These are phyloP conservation scores for Macrophomina pseudophaseolina DNA, from an alignment of 2,329 filamentous ascomycete species.

Conservation along the genomic window DNA sequence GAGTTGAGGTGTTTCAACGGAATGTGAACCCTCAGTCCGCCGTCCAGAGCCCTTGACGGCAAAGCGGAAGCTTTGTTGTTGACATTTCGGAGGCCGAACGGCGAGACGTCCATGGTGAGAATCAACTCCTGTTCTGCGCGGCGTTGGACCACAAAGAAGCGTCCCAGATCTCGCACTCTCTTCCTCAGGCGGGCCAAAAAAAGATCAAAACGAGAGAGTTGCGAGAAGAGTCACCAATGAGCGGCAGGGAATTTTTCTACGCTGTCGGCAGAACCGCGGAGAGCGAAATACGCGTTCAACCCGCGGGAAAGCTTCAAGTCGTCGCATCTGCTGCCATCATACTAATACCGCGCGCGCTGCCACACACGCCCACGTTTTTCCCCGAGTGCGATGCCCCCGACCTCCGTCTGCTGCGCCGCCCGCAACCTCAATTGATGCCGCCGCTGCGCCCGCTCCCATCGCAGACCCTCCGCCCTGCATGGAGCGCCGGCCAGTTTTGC, in stretches of 20 bases:
- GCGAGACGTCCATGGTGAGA: conserved; percentile 18
- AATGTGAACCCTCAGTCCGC: conserved; percentile 64
- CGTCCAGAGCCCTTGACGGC: conserved; percentile 56
- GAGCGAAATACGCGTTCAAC: not conserved
- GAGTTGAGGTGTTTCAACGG: conserved; percentile 61
- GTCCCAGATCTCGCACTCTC: too few relatives aligned
- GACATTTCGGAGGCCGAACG: conserved; percentile 24
- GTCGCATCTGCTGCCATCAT: not conserved
- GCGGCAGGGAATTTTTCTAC: conserved; percentile 6
- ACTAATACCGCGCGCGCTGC: not conserved
- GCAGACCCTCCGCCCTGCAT: conserved; percentile 50
- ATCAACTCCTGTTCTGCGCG: not conserved
- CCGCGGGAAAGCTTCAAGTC: conserved; percentile 28
- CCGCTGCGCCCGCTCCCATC: conserved; percentile 48
- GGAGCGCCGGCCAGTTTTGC: conserved; percentile 33
- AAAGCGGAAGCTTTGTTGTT: conserved; percentile 56
- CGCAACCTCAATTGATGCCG: conserved; percentile 49
- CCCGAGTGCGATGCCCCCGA: not conserved
- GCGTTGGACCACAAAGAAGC: not conserved
- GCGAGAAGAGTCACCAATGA: not conserved
- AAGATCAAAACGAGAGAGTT: not conserved
- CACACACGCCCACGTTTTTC: not conserved
- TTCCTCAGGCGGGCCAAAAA: not conserved
- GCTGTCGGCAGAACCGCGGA: not conserved
- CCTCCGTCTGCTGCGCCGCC: not conserved